These are phyloP conservation scores for Leptoxyphium fumago DNA, from an alignment of 2,329 filamentous ascomycete species.

Conservation along the genomic window DNA sequence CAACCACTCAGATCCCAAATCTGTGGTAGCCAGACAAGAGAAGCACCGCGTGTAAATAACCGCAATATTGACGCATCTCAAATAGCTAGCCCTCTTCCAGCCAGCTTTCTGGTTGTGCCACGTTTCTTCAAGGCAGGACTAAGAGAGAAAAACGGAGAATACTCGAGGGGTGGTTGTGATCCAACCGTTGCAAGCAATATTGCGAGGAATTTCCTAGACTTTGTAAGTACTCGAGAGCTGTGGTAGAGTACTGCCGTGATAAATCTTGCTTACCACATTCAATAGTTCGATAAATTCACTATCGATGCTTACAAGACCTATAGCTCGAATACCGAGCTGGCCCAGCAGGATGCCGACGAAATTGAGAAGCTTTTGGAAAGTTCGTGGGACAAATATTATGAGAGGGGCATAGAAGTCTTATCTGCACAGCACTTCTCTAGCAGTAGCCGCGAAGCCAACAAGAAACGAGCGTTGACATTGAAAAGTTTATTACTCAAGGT, in stretches of 20 bases:
- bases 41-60: no score
- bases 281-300: neutral
- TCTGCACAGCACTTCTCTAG: conserved; percentile 59
- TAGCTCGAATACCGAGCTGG: conserved; percentile 73
- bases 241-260: no score
- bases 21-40: no score
- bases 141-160: no score
- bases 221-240: neutral
- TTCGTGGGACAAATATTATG: conserved; percentile 58
- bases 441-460: conserved; percentile 46
- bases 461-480: conserved; percentile 65
- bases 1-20: no score
- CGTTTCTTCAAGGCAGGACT: no score
- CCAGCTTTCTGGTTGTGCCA: no score
- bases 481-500: conserved; percentile 86
- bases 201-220: neutral
- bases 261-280: no score
- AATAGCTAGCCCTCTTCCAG: no score
- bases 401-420: conserved; percentile 71
- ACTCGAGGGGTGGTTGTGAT: conserved; percentile 1
- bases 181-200: neutral
- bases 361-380: conserved; percentile 49
- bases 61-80: no score
- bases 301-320: conserved; percentile 72
- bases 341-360: conserved; percentile 61